Evolutionary conservation across 352 stramenopile genomes (phyloP), one percentile per base, ranked within the genome.

Genomic region (Labyrinthula sp.): DNA sequence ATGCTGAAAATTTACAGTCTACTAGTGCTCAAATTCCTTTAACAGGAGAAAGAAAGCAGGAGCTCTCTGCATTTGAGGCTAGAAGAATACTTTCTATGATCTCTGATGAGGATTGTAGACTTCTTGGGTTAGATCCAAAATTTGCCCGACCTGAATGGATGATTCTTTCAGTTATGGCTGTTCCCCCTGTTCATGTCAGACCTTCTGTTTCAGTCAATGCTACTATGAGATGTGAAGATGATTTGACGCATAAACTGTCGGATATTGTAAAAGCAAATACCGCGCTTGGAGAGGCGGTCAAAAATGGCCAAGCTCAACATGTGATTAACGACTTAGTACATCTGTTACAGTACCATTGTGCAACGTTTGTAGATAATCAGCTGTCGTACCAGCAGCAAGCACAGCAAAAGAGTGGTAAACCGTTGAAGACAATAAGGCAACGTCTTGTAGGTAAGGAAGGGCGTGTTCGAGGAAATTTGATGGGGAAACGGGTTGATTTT

Each of bases 401-500:
- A 17, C 90, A 84, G 21, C 89, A 97, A 60, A 79, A 84, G 17
- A 90, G 73, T 21, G 89, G 89, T 21, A 90, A 93, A 47, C 87
- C 86, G 15, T 67, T 99, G 18, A 98, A 98, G 67, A 97, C 89
- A 9, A 65, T 97, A 48, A 65, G 82, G 9, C 81, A 95, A 63
- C 71, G 89, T 35, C 59, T 97, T 2, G 43, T 54, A 20, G 78
- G 79, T 37, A 99, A 97, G 62, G 84, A 95, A 68, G 90, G 90
- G 25, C 79, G 90, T 46, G 93, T 99, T 56, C 81, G 90, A 60
- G 87, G 87, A 48, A 99, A 99, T 58, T 63, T 99, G 24, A 97
- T 98, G 89, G 90, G 90, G 40, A 99, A 99, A 64, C 86, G 90
- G 66, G 89, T 98, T 3, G 89, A 99, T 60, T 99, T 97, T 64